Conservation (phyloP, 768 basidiomycete species). For the Pholiota conissans region DNA sequence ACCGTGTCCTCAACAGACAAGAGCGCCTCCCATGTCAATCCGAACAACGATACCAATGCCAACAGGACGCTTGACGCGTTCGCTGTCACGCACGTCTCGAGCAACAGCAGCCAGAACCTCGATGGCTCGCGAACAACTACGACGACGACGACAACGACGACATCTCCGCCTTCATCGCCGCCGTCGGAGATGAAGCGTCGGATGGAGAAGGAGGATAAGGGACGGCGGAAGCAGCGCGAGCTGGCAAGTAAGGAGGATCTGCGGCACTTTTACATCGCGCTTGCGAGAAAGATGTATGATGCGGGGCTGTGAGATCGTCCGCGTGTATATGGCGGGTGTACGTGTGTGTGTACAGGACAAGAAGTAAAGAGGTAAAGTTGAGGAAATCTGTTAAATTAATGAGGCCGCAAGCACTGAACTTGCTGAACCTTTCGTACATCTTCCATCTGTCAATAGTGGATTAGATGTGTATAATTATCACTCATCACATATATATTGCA, state of each 20-base stretch:
- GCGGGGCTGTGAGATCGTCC: conserved; percentile 67
- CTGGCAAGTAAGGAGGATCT: conserved; percentile 71
- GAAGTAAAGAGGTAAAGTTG: no score
- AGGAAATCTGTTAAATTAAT: no score
- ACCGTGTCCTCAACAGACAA: neutral
- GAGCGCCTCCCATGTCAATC: neutral
- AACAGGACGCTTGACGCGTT: conserved; percentile 12
- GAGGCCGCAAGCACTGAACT: no score
- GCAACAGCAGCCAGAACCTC: neutral
- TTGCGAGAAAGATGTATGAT: conserved; percentile 88
- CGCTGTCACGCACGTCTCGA: conserved; percentile 12
- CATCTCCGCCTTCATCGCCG: conserved; percentile 1
- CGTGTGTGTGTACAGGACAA: neutral
- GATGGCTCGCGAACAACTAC: neutral
- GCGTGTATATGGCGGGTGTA: neutral
- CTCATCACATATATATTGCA: neutral
- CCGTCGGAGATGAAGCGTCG: conserved; percentile 23
- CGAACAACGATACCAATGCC: neutral
- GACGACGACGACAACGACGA: no score
- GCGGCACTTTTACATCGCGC: conserved; percentile 86
- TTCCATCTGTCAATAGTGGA: neutral
- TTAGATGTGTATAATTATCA: neutral
- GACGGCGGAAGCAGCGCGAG: conserved; percentile 43
- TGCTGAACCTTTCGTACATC: neutral
- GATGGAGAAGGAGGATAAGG: conserved; percentile 25